Conservation (phyloP, 176 grass and related monocot genomes). For the Musa beccarii region DNA sequence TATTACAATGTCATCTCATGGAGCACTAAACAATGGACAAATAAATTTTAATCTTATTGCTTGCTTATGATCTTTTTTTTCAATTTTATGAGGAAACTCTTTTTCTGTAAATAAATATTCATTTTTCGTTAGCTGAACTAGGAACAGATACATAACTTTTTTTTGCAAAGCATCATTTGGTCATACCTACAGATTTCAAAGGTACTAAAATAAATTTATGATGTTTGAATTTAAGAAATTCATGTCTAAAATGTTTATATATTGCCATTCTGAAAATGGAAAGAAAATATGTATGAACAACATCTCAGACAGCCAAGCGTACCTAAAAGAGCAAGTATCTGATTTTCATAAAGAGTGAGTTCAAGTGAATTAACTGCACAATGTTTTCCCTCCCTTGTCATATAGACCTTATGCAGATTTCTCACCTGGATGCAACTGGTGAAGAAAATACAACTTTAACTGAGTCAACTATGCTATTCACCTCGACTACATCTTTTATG, state of each 20-base stretch:
- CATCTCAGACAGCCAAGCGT: conserved; percentile 1
- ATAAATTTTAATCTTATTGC: no score
- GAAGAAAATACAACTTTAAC: conserved; percentile 11
- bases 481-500: neutral
- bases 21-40: no score
- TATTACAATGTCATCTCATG: no score
- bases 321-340: conserved; percentile 51
- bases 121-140: no score
- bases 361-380: conserved; percentile 42
- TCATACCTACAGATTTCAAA: no score
- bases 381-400: conserved; percentile 28
- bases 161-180: no score
- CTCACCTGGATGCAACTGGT: conserved; percentile 36
- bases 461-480: neutral
- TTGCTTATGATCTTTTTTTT: no score
- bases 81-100: no score
- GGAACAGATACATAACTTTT: no score
- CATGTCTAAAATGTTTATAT: neutral
- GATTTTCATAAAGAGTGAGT: conserved; percentile 41
- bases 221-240: no score
- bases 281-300: neutral
- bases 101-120: no score
- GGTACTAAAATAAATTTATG: no score
- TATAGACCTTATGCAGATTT: conserved; percentile 41
- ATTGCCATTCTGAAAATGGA: neutral